These are phyloP conservation scores for Leccinum variicolor DNA, from an alignment of 768 basidiomycete species.

Conservation along the genomic window DNA sequence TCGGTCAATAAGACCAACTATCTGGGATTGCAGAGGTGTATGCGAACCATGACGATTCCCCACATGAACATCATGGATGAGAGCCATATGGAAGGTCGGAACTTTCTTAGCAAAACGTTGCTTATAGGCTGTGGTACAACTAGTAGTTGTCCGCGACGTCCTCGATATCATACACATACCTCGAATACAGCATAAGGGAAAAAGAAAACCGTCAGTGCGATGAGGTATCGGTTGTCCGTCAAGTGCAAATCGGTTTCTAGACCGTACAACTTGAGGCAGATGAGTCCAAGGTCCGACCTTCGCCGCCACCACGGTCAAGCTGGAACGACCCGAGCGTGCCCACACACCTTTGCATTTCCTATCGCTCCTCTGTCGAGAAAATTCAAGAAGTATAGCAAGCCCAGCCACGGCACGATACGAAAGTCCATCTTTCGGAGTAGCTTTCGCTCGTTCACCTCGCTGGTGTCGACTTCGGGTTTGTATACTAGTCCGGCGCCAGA, in stretches of 20 bases:
- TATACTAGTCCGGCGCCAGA: conserved; percentile 30
- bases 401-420: conserved; percentile 72
- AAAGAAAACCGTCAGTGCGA: conserved; percentile 73
- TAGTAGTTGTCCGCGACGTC: not conserved
- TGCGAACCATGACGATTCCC: conserved; percentile 40
- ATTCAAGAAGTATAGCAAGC: conserved; percentile 69
- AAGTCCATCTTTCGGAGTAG: conserved; percentile 60
- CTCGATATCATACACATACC: conserved; percentile 34
- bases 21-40: not conserved
- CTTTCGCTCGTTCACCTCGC: conserved; percentile 50
- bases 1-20: not conserved
- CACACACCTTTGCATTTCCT: conserved; percentile 67
- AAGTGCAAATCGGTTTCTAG: conserved; percentile 56
- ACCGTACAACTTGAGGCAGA: conserved; percentile 48
- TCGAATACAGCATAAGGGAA: conserved; percentile 71
- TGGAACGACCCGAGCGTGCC: not conserved
- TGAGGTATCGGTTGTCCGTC: conserved; percentile 60
- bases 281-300: not conserved
- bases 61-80: conserved; percentile 41
- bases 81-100: conserved; percentile 67
- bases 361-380: conserved; percentile 64
- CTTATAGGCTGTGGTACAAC: conserved; percentile 47
- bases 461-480: conserved; percentile 50
- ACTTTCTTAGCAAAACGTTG: conserved; percentile 54
- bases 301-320: not conserved